Percentiles rank a stretch among this genome's conserved stretches.
These are phyloP conservation scores for Paramyrothecium sp. DNA, from an alignment of 2,329 filamentous ascomycete species.

Conservation along the genomic window DNA sequence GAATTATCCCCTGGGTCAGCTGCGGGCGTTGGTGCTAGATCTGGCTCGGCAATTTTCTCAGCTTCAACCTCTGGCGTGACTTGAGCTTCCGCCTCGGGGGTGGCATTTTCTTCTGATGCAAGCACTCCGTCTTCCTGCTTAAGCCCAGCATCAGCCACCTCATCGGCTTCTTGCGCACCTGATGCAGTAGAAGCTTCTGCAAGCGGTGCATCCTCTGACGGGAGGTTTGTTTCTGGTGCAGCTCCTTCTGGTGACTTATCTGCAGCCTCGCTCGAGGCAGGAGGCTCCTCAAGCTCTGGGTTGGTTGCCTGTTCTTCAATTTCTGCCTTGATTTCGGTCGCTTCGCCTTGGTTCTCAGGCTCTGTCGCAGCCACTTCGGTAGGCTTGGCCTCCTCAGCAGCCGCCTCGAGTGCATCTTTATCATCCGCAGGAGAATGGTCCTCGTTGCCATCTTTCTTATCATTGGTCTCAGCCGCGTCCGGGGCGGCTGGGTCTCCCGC, in stretches of 20 bases:
- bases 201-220: not conserved
- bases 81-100: slow-evolving; percentile 16
- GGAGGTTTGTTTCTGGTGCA: not conserved
- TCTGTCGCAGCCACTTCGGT: slow-evolving; percentile 2
- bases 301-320: not conserved
- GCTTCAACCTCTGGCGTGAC: slow-evolving; percentile 2
- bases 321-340: not conserved
- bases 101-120: slow-evolving; percentile 13
- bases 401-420: not conserved
- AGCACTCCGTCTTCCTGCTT: not conserved
- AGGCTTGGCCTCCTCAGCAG: slow-evolving; percentile 3
- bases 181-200: not conserved
- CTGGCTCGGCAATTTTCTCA: slow-evolving; percentile 16
- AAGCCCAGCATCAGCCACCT: slow-evolving; percentile 3
- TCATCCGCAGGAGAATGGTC: not conserved
- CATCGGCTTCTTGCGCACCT: slow-evolving; percentile 14
- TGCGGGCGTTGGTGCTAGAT: not conserved
- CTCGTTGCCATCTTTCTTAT: too few species aligned
- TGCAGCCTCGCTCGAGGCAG: not conserved
- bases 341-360: not conserved
- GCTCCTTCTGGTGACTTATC: not conserved
- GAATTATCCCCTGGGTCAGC: not conserved
- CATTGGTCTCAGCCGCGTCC: not conserved
- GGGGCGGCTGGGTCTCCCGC: not conserved
- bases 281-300: not conserved